Percentiles rank a stretch among this genome's conserved stretches.
Evolutionary conservation across 2,329 filamentous ascomycete species (phyloP).

Genomic region (Curvularia sp.): DNA sequence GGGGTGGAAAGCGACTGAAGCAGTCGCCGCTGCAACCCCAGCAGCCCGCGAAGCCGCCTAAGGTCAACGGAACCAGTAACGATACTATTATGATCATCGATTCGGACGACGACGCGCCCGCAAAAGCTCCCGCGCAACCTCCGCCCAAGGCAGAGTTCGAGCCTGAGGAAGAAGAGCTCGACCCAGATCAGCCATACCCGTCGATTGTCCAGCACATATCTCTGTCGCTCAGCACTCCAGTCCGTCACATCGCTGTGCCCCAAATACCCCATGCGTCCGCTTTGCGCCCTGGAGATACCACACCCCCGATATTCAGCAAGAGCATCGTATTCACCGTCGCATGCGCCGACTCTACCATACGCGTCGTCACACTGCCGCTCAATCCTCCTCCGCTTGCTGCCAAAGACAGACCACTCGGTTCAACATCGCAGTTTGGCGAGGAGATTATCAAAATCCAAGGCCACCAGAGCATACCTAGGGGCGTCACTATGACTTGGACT

Average conservation of each 20-base stretch:
- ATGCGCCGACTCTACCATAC: conserved; percentile 64
- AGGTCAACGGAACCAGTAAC: conserved; percentile 51
- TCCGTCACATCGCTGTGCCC: conserved; percentile 62
- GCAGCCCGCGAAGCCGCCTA: conserved; percentile 43
- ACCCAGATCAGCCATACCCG: conserved; percentile 62
- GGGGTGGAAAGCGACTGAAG: conserved; percentile 62
- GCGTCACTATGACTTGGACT: conserved; percentile 62
- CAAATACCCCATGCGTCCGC: conserved; percentile 43
- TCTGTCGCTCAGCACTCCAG: conserved; percentile 61
- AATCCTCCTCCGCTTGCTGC: conserved; percentile 56
- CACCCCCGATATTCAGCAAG: conserved; percentile 57
- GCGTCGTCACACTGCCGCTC: conserved; percentile 63
- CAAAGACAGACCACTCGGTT: conserved; percentile 33
- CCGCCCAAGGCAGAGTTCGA: conserved; percentile 55
- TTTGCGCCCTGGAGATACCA: conserved; percentile 44
- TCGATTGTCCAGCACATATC: conserved; percentile 62
- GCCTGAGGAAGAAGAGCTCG: conserved; percentile 64
- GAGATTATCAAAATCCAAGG: conserved; percentile 58
- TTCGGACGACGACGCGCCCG: conserved; percentile 61
- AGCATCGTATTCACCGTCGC: conserved; percentile 62
- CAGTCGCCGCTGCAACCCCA: conserved; percentile 32
- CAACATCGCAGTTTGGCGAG: conserved; percentile 49
- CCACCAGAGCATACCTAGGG: conserved; percentile 60
- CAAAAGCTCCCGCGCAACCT: conserved; percentile 26
- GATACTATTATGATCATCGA: conserved; percentile 64